Base-by-base conservation (phyloP, 305 asterid genomes). In the Andrographis paniculata region DNA sequence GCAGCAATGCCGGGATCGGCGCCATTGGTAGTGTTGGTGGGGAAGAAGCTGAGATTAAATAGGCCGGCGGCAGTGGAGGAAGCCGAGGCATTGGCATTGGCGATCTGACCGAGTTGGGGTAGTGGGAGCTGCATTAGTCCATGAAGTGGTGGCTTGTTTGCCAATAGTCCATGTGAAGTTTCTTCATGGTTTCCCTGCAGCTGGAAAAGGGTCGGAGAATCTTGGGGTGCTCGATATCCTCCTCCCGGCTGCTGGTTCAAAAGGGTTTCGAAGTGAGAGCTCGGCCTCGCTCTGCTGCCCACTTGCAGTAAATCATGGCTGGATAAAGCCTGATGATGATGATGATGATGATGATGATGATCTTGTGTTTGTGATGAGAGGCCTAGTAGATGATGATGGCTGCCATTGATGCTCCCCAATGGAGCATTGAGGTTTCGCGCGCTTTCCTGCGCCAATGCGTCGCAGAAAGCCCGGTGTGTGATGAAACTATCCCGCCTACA, bases 401-500 rank as follows among this genome's bases (percentile, higher is more conserved):
- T 64, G 11, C 87, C 84, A 17, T 75, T 73, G 65, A 73, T 63
- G 66, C 66, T 59, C 40, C 84, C 22, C 1, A 79, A 39, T 5
- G 87, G 53, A 16, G 42, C 13, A 13, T 33, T 69, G 24, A 63
- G 53, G 5, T 72, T 77, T 10, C 89, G 70, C 1, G 86, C 94
- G 51, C 74, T 79, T 52, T 86, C 95, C 40, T 86, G 94, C 4
- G 95, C 95, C 5, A 86, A 70, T 15, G 94, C 95, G 54, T 86
- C 95, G 48, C 95, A 86, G 52, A 86, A 86, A 0, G 95, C 95
- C 20, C 95, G 55, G 43, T 86, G 95, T 0, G 95, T 86, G 65
- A 86, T 73, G 72, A 86, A 86, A 36, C 95, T 86, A 24, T 82
- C 95, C 11, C 95, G 85, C 82, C 95, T 85, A n/a, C n/a, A n/a